Evolutionary conservation across 192 early-diverging fungal genomes (phyloP).

Genomic region (Entrophospora sp.): DNA sequence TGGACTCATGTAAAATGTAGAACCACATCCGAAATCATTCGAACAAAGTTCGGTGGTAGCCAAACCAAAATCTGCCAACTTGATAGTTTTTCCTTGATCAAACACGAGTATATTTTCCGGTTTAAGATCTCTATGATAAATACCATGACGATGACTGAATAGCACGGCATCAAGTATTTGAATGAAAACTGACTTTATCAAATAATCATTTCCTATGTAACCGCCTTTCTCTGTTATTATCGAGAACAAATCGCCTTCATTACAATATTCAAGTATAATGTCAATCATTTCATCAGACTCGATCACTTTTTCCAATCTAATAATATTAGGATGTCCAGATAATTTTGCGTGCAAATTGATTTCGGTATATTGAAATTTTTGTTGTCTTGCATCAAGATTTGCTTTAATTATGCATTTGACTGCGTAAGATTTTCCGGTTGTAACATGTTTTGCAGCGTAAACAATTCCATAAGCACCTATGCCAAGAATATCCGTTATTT

Average conservation of each 20-base stretch:
- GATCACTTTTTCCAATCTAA: slow-evolving; percentile 54
- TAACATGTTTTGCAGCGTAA: too few species aligned
- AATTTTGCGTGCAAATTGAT: slow-evolving; percentile 53
- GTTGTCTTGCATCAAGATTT: too few species aligned
- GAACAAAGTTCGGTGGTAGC: slow-evolving; percentile 63
- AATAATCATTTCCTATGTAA: slow-evolving; percentile 58
- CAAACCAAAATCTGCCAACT: slow-evolving; percentile 92
- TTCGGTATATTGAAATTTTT: too few species aligned
- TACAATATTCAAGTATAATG: slow-evolving; percentile 66
- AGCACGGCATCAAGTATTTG: slow-evolving; percentile 79
- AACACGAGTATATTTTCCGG: slow-evolving; percentile 73
- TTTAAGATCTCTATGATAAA: slow-evolving; percentile 75
- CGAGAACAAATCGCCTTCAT: slow-evolving; percentile 91
- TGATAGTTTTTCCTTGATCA: slow-evolving; percentile 53
- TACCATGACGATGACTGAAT: slow-evolving; percentile 55
- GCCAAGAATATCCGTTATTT: too few species aligned
- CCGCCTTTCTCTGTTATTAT: slow-evolving; percentile 75
- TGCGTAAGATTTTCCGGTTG: too few species aligned
- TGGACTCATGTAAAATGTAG: slow-evolving; percentile 48
- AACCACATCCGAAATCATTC: slow-evolving; percentile 60
- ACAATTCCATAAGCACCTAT: too few species aligned
- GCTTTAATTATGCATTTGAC: too few species aligned
- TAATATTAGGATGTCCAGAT: slow-evolving; percentile 59
- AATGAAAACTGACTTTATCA: slow-evolving; percentile 71
- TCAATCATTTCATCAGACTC: slow-evolving; percentile 52